Base-by-base conservation (phyloP, 2,329 filamentous ascomycete species). In the Scortechinia acanthostroma region DNA sequence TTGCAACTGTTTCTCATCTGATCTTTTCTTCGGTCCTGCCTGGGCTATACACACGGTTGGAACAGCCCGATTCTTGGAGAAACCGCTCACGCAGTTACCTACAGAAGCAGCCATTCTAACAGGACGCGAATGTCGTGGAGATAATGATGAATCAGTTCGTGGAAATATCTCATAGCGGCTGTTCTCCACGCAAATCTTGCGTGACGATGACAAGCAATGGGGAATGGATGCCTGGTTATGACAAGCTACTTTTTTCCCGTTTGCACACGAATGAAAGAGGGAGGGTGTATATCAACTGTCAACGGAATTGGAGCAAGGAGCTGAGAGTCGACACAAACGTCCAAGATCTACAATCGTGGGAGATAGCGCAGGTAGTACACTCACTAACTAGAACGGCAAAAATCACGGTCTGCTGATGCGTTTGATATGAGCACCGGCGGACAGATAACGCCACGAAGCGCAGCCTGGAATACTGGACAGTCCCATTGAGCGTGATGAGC, bases 341-440 rank as follows among this genome's bases (percentile, higher is more conserved):
- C n/a, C n/a, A n/a, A n/a, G n/a, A n/a, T n/a, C n/a, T n/a, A 30
- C 25, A 30, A 30, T 30, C 25, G n/a, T 30, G 25, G 25, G 25
- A 10, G 25, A 30, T 30, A 30, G 10, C n/a, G 25, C 10, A 30
- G 25, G 10, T 30, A 30, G 10, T 30, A 30, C 25, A n/a, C 10
- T 10, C n/a, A n/a, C 25, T 30, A 30, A 17, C 22, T 15, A 20
- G 35, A 47, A 54, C 22, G 53, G 49, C 4, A 74, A 70, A 55
- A 77, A 75, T 51, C 67, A 74, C 21, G 80, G 83, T 14, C 55
- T 83, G 4, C 63, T 83, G 42, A 83, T 62, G 79, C 78, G 2
- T 83, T 83, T 51, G 79, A 83, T 48, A 83, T 83, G 77, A 77
- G 70, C 2, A 82, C 78, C 0, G 69, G 83, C 4, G 79, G 79